These are phyloP conservation scores for Setaria italica DNA, from an alignment of 202 grass and related monocot genomes.

Conservation along the genomic window DNA sequence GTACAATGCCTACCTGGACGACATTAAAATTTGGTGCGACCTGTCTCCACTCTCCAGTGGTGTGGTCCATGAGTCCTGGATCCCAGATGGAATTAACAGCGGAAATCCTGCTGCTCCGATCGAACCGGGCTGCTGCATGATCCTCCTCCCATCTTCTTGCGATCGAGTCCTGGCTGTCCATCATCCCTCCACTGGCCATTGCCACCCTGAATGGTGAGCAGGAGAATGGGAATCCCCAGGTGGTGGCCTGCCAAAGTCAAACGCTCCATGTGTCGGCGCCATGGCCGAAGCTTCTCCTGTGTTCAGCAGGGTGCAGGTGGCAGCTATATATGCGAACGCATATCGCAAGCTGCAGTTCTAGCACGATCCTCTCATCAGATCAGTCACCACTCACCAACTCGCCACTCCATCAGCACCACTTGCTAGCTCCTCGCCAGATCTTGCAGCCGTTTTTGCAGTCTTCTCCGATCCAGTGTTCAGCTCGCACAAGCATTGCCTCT, in stretches of 20 bases:
- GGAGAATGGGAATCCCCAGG: constrained; percentile 8
- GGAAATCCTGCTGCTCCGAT: background rate
- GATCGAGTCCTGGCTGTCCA: constrained; percentile 13
- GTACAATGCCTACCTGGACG: background rate
- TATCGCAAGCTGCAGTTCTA: background rate
- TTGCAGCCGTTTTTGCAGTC: background rate
- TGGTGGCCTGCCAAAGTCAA: background rate
- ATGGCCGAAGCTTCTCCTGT: constrained; percentile 10
- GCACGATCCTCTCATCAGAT: background rate
- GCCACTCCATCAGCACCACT: background rate
- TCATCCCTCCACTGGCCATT: background rate
- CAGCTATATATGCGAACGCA: constrained; percentile 10
- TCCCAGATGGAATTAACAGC: constrained; percentile 9
- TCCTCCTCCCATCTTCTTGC: background rate
- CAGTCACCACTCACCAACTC: background rate
- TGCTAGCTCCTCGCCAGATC: background rate
- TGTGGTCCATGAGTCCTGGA: background rate
- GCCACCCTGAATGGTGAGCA: constrained; percentile 16
- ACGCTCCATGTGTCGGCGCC: constrained; percentile 10
- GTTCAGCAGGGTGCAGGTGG: background rate
- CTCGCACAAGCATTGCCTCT: background rate
- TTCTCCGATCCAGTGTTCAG: background rate
- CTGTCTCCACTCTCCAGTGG: background rate
- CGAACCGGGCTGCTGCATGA: background rate
- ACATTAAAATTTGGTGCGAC: background rate